A percentile compares a stretch with the other conserved stretches of the same genome.
Conservation (phyloP, 768 basidiomycete species). For the Nevesoporus exiguus region DNA sequence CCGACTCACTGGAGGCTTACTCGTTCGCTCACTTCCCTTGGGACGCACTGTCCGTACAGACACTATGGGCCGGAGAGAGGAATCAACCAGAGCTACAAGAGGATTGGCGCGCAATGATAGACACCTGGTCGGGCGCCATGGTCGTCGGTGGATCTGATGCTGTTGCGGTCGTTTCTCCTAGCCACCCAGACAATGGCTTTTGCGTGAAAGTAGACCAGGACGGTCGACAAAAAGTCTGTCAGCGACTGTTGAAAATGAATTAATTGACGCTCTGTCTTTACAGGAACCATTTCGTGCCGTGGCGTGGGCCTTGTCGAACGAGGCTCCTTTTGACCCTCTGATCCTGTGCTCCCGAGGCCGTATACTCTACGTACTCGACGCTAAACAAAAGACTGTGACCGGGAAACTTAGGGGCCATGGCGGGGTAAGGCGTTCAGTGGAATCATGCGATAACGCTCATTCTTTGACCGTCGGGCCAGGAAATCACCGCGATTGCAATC, state of each 20-base stretch:
- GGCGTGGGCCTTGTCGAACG: constrained; percentile 56
- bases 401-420: constrained; percentile 67
- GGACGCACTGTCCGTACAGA: constrained; percentile 35
- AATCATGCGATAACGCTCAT: not conserved
- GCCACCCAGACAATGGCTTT: constrained; percentile 17
- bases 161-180: constrained; percentile 37
- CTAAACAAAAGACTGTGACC: constrained; percentile 36
- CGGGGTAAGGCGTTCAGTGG: constrained; percentile 46
- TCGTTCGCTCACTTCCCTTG: constrained; percentile 47
- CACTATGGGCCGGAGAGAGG: constrained; percentile 36
- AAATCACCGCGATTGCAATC: constrained; percentile 65
- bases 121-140: constrained; percentile 49
- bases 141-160: constrained; percentile 43
- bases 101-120: constrained; percentile 46
- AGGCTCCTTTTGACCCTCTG: constrained; percentile 51
- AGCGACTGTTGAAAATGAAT: not conserved
- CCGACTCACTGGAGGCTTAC: constrained; percentile 18
- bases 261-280: constrained; percentile 6
- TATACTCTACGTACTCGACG: constrained; percentile 55
- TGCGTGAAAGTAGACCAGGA: constrained; percentile 36
- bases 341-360: constrained; percentile 53
- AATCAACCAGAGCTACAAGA: constrained; percentile 30
- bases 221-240: constrained; percentile 16
- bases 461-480: constrained; percentile 35
- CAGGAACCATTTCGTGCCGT: constrained; percentile 34